Conservation (phyloP, 1,284 basidiomycete species). For the Rhizoctonia solani region DNA sequence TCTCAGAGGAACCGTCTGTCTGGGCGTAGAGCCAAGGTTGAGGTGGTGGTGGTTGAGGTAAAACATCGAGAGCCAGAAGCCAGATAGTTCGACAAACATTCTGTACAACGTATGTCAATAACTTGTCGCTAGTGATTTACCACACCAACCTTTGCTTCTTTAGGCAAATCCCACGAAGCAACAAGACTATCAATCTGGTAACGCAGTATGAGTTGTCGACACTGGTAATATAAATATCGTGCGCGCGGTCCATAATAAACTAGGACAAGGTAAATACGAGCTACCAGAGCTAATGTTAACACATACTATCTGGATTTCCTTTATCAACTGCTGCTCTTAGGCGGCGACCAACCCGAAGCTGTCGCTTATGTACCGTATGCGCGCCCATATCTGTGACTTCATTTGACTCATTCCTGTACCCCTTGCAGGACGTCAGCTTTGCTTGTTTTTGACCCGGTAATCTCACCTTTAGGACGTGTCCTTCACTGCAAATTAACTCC, state of each 20-base stretch:
- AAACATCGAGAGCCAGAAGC: slow-evolving; percentile 70
- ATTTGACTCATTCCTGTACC: slow-evolving; percentile 71
- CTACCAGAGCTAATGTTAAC: not conserved
- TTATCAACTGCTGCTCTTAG: slow-evolving; percentile 54
- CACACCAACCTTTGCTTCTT: slow-evolving; percentile 72
- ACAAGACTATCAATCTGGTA: slow-evolving; percentile 70
- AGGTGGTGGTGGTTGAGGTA: slow-evolving; percentile 62
- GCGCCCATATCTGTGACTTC: slow-evolving; percentile 62
- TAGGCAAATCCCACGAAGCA: slow-evolving; percentile 70
- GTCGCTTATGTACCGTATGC: slow-evolving; percentile 52
- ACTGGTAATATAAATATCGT: slow-evolving; percentile 78
- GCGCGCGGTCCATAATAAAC: slow-evolving; percentile 81
- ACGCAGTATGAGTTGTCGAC: slow-evolving; percentile 76
- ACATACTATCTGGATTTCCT: slow-evolving; percentile 49
- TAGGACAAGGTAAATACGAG: slow-evolving; percentile 44
- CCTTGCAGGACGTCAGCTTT: slow-evolving; percentile 53
- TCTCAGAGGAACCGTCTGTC: slow-evolving; percentile 43
- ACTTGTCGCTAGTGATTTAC: not conserved
- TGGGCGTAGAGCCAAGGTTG: slow-evolving; percentile 59
- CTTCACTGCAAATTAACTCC: slow-evolving; percentile 73
- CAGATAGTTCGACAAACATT: slow-evolving; percentile 79
- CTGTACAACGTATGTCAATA: slow-evolving; percentile 48
- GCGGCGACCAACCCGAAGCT: slow-evolving; percentile 49
- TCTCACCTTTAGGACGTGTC: slow-evolving; percentile 73
- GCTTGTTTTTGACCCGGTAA: slow-evolving; percentile 2